Evolutionary conservation across 805 yeast species (phyloP).

Genomic region (Myxozyma udenii): DNA sequence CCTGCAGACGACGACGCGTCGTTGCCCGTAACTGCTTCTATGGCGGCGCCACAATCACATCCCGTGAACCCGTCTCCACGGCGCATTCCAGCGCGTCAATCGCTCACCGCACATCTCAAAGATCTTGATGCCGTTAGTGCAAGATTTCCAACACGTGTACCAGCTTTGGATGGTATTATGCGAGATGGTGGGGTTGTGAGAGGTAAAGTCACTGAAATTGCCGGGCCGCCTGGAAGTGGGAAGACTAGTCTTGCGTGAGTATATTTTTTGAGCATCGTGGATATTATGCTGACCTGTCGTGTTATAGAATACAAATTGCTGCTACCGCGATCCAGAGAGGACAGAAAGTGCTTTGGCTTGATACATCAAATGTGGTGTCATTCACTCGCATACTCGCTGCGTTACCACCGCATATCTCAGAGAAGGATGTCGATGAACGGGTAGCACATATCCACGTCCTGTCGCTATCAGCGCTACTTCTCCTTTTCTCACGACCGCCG

Average conservation of each 20-base stretch:
- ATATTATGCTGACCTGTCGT: neutral
- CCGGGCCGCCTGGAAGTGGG: slow-evolving; percentile 29
- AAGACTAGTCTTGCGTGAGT: slow-evolving; percentile 25
- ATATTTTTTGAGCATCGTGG: neutral
- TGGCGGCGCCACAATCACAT: no score
- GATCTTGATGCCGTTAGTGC: slow-evolving; percentile 6
- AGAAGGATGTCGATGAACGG: neutral
- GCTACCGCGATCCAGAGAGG: slow-evolving; percentile 5
- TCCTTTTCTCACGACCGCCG: slow-evolving; percentile 17
- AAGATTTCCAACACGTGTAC: slow-evolving; percentile 13
- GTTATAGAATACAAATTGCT: slow-evolving; percentile 14
- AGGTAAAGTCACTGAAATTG: slow-evolving; percentile 23
- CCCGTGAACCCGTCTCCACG: no score
- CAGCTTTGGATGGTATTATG: slow-evolving; percentile 13
- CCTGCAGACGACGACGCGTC: no score
- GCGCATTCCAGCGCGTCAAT: slow-evolving; percentile 16
- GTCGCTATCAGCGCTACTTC: slow-evolving; percentile 12
- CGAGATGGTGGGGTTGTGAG: slow-evolving; percentile 23
- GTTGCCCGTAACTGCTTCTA: no score
- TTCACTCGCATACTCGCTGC: slow-evolving; percentile 3
- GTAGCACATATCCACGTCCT: slow-evolving; percentile 11
- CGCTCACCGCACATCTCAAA: slow-evolving; percentile 6
- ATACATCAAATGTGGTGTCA: slow-evolving; percentile 14
- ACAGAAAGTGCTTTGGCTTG: slow-evolving; percentile 24
- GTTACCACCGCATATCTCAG: neutral